phyloP scores from a whole-genome alignment of 805 yeast genomes.

The Saccharomycopsis javanensis region DNA sequence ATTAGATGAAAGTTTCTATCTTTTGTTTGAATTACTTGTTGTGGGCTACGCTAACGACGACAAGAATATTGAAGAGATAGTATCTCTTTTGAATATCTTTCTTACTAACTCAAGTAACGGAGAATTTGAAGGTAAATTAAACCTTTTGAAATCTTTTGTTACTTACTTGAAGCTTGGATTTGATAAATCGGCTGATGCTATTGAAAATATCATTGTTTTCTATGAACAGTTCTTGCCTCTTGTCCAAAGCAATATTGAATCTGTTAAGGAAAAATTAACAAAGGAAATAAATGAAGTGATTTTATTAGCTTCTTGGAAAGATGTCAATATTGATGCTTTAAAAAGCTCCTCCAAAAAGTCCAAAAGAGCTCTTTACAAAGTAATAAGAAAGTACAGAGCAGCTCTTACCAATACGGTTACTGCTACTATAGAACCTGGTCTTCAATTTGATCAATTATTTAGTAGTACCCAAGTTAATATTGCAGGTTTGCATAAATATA shows the following conservation, averaged over 20 bases:
- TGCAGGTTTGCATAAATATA: conserved; percentile 1
- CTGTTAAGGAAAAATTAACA: conserved; percentile 46
- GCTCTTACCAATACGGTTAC: conserved; percentile 44
- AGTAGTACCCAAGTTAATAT: conserved; percentile 8
- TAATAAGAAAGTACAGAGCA: conserved; percentile 71
- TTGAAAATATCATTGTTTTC: conserved; percentile 50
- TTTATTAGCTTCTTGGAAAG: conserved; percentile 92
- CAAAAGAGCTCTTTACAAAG: conserved; percentile 73
- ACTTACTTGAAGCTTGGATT: conserved; percentile 36
- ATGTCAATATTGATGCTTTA: conserved; percentile 84
- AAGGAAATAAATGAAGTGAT: conserved; percentile 82
- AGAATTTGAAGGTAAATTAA: conserved; percentile 52
- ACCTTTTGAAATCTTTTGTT: conserved; percentile 54
- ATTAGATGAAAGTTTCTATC: conserved; percentile 85
- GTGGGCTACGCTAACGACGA: conserved; percentile 34
- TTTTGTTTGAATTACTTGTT: conserved; percentile 73
- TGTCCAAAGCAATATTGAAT: conserved; percentile 37
- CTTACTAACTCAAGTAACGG: conserved; percentile 71
- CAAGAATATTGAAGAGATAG: conserved; percentile 26
- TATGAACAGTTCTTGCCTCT: conserved; percentile 54
- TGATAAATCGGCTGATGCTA: conserved; percentile 23
- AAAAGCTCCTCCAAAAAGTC: conserved; percentile 90
- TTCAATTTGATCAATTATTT: conserved; percentile 25
- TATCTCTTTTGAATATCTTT: conserved; percentile 61
- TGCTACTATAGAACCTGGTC: conserved; percentile 50